Evolutionary conservation across 768 basidiomycete genomes (phyloP), one percentile per base, ranked within the genome.

Genomic region (Pleurotus tuber-regium): DNA sequence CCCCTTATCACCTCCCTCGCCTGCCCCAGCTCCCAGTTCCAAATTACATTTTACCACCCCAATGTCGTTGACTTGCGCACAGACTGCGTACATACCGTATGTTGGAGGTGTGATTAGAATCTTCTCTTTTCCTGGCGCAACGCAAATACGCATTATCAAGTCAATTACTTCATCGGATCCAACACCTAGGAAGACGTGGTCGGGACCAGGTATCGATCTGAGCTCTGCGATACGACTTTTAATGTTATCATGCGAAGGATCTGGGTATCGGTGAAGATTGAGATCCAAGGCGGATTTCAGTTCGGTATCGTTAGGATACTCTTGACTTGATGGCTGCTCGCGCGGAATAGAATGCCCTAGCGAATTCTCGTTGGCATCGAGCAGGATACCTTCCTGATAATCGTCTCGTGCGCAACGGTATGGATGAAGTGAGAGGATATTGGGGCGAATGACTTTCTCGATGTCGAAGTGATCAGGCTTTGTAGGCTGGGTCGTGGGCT

Each of bases 361-460:
- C 0, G 96, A 82, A 65, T 99, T 98, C 73, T 99, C 97, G 69
- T 99, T 99, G 11, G 97, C 97, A 59, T 99, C 97, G 18, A 99
- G 82, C 23, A 99, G 82, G 60, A 98, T 86, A 19, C 95, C 95
- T 2, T 82, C 73, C 42, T 85, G 83, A 70, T 97, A 99, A 71
- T 99, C 96, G 62, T 99, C 96, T 41, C 97, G 78, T 1, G 97
- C 97, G 61, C 94, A 98, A 25, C 95, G 85, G 69, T 99, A 98
- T 0, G 97, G 97, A 42, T 86, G 84, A 11, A 99, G 75, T 0
- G 90, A 72, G 42, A 97, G 87, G 61, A 99, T 95, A 63, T 98
- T 99, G 2, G 92, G 87, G n/a, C 95, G 80, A 59, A 98, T 89
- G 50, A 90, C 87, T 28, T 72, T 68, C 69, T 90, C 85, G 52